phyloP scores from a whole-genome alignment of 306 rosid species.

The Hylodesmum podocarpum region DNA sequence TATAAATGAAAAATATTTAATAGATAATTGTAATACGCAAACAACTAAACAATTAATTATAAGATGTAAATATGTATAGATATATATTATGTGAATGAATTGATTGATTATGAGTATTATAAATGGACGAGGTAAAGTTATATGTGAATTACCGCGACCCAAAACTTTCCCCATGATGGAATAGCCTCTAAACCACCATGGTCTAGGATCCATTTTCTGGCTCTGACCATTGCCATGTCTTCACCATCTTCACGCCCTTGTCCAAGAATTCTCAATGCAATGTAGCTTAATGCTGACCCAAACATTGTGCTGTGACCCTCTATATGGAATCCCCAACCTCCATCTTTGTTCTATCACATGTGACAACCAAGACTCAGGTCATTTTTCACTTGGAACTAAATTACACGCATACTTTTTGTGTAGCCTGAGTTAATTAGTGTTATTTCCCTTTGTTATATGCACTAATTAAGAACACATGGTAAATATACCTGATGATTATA shows the following conservation, averaged over 20 bases:
- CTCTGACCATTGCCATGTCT: conserved; percentile 46
- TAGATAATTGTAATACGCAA: too few relatives aligned
- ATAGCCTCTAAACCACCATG: conserved; percentile 59
- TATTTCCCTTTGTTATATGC: background rate
- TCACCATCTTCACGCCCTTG: conserved; percentile 41
- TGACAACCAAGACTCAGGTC: background rate
- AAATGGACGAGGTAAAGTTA: too few relatives aligned
- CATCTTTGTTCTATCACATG: conserved; percentile 58
- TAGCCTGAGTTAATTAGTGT: background rate
- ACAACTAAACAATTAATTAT: too few relatives aligned
- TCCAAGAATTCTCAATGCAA: conserved; percentile 68
- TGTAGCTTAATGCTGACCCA: conserved; percentile 61
- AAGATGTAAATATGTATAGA: too few relatives aligned
- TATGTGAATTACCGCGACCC: conserved; percentile 57
- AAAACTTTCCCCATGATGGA: conserved; percentile 79
- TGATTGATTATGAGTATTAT: too few relatives aligned
- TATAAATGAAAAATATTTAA: too few relatives aligned
- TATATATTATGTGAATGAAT: too few relatives aligned
- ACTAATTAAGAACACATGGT: background rate
- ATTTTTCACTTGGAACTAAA: background rate
- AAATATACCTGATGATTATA: conserved; percentile 69
- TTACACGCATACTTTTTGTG: background rate
- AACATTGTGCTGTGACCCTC: conserved; percentile 78
- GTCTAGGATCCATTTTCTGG: conserved; percentile 59
- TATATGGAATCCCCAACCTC: conserved; percentile 77